Evolutionary conservation across 2,329 filamentous ascomycete species (phyloP).

Genomic region (Cladosporium sp.): DNA sequence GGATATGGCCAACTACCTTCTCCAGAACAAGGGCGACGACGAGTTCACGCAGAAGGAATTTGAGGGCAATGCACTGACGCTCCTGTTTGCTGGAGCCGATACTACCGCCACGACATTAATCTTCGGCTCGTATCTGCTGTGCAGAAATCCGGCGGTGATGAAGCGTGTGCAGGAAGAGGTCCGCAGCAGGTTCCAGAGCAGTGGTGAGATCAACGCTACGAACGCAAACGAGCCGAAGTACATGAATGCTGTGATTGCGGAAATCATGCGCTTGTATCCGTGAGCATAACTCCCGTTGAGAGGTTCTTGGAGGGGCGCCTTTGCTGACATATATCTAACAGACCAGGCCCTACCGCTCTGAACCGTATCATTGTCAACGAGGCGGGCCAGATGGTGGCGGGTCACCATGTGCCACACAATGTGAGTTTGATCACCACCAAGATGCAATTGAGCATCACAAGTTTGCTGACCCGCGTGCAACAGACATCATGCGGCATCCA

Average conservation of each 20-base stretch:
- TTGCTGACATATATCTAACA: neutral
- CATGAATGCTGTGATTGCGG: constrained; percentile 47
- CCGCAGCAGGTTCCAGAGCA: constrained; percentile 39
- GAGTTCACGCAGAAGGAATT: constrained; percentile 34
- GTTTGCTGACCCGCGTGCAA: neutral
- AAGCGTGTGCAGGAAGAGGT: constrained; percentile 45
- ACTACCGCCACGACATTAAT: constrained; percentile 35
- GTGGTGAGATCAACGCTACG: constrained; percentile 30
- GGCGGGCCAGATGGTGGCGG: constrained; percentile 10
- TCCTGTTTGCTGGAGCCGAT: constrained; percentile 37
- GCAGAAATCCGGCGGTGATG: constrained; percentile 30
- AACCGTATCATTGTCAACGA: neutral
- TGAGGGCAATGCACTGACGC: constrained; percentile 28
- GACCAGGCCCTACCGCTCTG: constrained; percentile 39
- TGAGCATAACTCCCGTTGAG: neutral
- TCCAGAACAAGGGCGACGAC: constrained; percentile 23
- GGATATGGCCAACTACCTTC: constrained; percentile 19
- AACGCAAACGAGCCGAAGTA: constrained; percentile 34
- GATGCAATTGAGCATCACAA: neutral
- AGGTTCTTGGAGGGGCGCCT: neutral
- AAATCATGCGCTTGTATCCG: constrained; percentile 47
- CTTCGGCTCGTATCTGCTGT: constrained; percentile 30
- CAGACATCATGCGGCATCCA: constrained; percentile 23
- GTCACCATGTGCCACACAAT: constrained; percentile 22
- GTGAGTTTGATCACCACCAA: constrained; percentile 4